These are phyloP conservation scores for Houttuynia cordata DNA, from an alignment of 164 flowering plant species.

Conservation along the genomic window DNA sequence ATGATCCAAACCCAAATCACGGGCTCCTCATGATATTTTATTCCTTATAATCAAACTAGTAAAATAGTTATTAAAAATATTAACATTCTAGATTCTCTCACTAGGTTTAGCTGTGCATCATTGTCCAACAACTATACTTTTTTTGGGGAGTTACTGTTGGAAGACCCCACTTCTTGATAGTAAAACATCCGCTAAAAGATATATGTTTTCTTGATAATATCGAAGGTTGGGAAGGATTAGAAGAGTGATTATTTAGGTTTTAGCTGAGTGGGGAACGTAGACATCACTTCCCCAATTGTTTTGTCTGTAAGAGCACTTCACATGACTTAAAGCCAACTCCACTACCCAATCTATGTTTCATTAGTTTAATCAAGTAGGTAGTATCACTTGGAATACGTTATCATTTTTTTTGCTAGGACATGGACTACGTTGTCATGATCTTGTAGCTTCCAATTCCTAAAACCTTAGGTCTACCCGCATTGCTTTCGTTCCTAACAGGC, in stretches of 20 bases:
- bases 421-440: slow-evolving; percentile 29
- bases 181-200: neutral
- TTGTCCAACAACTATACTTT: slow-evolving; percentile 8
- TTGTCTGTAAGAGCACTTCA: slow-evolving; percentile 23
- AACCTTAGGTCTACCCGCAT: slow-evolving; percentile 33
- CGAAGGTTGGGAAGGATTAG: neutral
- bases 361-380: slow-evolving; percentile 31
- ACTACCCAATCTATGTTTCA: slow-evolving; percentile 38
- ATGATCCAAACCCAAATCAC: slow-evolving; percentile 20
- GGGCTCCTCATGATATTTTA: slow-evolving; percentile 15
- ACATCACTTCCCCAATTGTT: neutral
- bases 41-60: slow-evolving; percentile 2
- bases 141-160: neutral
- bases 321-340: slow-evolving; percentile 69
- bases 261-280: neutral
- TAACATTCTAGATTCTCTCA: slow-evolving; percentile 34
- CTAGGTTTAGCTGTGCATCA: slow-evolving; percentile 26
- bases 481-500: slow-evolving; percentile 35
- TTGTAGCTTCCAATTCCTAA: neutral
- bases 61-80: slow-evolving; percentile 7
- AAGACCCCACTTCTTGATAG: neutral
- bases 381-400: slow-evolving; percentile 43
- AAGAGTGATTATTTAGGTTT: neutral
- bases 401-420: slow-evolving; percentile 7
- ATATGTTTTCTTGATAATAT: neutral